Evolutionary conservation across 768 basidiomycete species (phyloP), one percentile per base, ranked within the genome.

Genomic region (Boletus barrowsii): DNA sequence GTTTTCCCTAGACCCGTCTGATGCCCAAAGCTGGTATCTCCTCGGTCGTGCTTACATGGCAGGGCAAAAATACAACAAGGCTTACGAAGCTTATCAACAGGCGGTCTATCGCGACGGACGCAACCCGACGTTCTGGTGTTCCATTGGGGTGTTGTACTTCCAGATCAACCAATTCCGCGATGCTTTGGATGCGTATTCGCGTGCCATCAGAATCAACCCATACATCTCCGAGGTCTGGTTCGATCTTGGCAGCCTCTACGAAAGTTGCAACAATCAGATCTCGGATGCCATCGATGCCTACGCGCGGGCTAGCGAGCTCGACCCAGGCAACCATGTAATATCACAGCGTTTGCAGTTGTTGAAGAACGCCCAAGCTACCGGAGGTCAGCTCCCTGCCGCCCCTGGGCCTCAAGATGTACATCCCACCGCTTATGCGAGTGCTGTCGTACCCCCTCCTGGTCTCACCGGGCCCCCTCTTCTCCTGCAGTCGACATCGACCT

Each of bases 91-190:
- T 0, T 98, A 98, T 69, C 97, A 99, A 65, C 97, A 99, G 72
- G 96, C 97, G 18, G 94, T 99, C 17, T 98, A 98, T 73, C 90
- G 96, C 49, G 97, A 99, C 65, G 97, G 96, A 20, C 91, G 94
- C 54, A 99, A 98, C 69, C 97, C 97, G 0, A 98, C 97, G 0
- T 99, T 98, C 73, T 98, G 97, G 97, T 98, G 96, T 70, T 96
- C 93, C 22, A 99, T 99, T 65, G 97, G 97, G 44, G 97, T 99
- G 1, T 82, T 99, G 2, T 99, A 99, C 71, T 99, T 97, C 80
- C 95, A 99, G 69, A 98, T 99, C 77, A 98, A 98, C 73, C 97
- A 99, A 69, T 99, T 92, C 77, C 93, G 95, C 49, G 97, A 99
- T 66, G 96, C 96, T 3, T 86, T 99, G 36, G 97, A 99, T 66